Conservation (phyloP, 257 asterid genomes). For the Ligustrum vulgare region DNA sequence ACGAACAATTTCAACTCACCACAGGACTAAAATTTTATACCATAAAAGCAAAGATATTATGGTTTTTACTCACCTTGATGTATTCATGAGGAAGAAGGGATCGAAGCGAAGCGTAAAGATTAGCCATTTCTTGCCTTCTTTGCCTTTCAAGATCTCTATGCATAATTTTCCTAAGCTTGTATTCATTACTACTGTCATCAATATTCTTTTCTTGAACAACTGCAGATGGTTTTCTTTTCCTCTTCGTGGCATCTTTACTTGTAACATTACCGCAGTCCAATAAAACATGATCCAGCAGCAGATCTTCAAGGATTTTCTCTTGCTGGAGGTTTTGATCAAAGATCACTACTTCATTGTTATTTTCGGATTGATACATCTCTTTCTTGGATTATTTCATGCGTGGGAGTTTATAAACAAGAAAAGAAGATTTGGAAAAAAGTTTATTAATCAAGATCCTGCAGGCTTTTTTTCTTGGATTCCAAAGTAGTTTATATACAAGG, state of each 20-base stretch:
- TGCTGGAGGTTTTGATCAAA: slow-evolving; percentile 17
- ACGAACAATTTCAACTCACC: too few relatives aligned
- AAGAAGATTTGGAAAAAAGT: neutral
- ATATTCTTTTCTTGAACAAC: neutral
- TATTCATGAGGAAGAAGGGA: slow-evolving; percentile 43
- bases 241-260: neutral
- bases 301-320: slow-evolving; percentile 8
- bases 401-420: neutral
- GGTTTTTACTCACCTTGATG: slow-evolving; percentile 30
- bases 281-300: neutral
- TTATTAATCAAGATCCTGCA: neutral
- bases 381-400: neutral
- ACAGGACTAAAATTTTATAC: neutral
- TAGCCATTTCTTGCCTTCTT: slow-evolving; percentile 47
- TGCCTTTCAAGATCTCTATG: slow-evolving; percentile 47
- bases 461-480: neutral
- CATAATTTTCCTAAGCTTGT: slow-evolving; percentile 27
- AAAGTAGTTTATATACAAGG: slow-evolving; percentile 9
- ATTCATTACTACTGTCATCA: neutral
- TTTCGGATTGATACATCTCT: slow-evolving; percentile 35
- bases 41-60: neutral
- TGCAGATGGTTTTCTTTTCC: neutral
- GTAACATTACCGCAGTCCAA: neutral
- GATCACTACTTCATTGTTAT: slow-evolving; percentile 25
- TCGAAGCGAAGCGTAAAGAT: slow-evolving; percentile 39